Base-by-base conservation (phyloP, 495 filamentous ascomycete genomes). In the Talaromyces borbonicus region DNA sequence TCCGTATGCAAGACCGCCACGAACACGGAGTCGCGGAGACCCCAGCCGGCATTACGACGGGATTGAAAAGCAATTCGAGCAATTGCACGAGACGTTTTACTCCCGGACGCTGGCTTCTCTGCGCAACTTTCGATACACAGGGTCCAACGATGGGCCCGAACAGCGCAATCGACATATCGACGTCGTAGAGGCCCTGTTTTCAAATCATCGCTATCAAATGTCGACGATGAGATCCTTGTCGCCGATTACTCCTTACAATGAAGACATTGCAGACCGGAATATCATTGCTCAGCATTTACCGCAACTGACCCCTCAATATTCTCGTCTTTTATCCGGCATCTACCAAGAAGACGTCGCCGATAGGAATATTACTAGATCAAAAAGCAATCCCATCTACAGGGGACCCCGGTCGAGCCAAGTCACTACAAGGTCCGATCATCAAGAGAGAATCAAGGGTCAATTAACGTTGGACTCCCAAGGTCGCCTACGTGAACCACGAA, bases 221-320 rank as follows among this genome's bases (percentile, higher is more conserved):
- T 48, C 55, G n/a, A 47, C 55, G 29, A 24, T 52, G 19, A 47
- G 36, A 47, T 20, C 53, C 5, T 49, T 61, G 36, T 61, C 65
- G 14, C 65, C 63, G 5, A 58, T 52, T 11, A 60, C 56, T 16
- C 65, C 60, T 4, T 72, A 69, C 49, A 72, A 72, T 30, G 68
- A 72, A 53, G 66, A 72, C 53, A 56, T 72, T 20, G 68, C 68
- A 4, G 68, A 72, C 48, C 62, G 68, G 8, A 72, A 72, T 36
- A 68, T 72, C 60, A 62, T 57, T 8, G 36, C 59, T 1, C 24
- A 33, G 12, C 27, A 29, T 8, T 27, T 26, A 9, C 16, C 25
- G 1, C 38, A 19, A 5, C 6, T 29, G 16, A 29, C 26, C 20
- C 25, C 33, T 12, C 22, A 20, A 9, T 58, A 57, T 45, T 59